These are phyloP conservation scores for Pichia sp. DNA, from an alignment of 1,139 yeast genomes.

Conservation along the genomic window DNA sequence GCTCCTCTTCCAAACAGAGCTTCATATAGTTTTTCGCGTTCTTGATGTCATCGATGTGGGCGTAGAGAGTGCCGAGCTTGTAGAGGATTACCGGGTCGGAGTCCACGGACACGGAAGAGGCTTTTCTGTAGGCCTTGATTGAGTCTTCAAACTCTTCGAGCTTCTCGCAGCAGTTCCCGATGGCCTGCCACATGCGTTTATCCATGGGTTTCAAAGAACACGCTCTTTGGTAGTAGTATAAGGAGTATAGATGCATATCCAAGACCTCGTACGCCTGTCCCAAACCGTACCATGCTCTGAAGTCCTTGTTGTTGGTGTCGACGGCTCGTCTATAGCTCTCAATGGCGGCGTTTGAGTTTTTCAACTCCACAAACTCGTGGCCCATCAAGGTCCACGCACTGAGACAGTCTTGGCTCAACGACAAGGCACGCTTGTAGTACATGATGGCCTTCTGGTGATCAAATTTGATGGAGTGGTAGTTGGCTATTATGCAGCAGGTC, in stretches of 20 bases:
- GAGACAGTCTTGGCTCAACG: constrained; percentile 72
- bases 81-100: constrained; percentile 48
- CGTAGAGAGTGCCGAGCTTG: constrained; percentile 66
- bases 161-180: constrained; percentile 86
- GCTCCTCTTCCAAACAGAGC: constrained; percentile 64
- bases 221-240: constrained; percentile 89
- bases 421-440: constrained; percentile 86
- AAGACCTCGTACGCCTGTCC: constrained; percentile 98
- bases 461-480: constrained; percentile 84
- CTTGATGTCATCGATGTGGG: constrained; percentile 46
- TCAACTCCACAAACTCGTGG: constrained; percentile 94
- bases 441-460: constrained; percentile 94
- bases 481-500: constrained; percentile 91
- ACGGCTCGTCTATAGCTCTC: constrained; percentile 94
- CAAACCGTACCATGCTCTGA: constrained; percentile 96
- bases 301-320: constrained; percentile 82
- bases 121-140: constrained; percentile 55
- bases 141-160: constrained; percentile 66
- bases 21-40: constrained; percentile 67
- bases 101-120: constrained; percentile 44
- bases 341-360: constrained; percentile 95
- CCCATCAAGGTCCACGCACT: constrained; percentile 99
- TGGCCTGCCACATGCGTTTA: constrained; percentile 94
- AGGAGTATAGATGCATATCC: constrained; percentile 90
- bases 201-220: constrained; percentile 85